phyloP scores from a whole-genome alignment of 768 basidiomycete species.

The Ephemerocybe angulata region DNA sequence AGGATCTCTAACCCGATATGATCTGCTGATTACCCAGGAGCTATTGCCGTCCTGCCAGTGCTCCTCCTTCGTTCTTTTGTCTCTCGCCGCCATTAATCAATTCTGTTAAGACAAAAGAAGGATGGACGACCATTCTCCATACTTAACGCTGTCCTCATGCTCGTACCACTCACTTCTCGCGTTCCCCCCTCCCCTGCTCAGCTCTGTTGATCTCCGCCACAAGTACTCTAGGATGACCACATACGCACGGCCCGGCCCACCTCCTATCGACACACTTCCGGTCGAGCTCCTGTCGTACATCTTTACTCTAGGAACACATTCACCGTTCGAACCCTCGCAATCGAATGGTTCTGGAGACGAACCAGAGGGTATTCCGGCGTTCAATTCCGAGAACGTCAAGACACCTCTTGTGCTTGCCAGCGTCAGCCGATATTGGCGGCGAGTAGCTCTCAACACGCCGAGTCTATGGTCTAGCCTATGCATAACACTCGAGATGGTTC shows the following conservation, averaged over 20 bases:
- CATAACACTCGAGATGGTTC: constrained; percentile 39
- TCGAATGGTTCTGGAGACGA: constrained; percentile 16
- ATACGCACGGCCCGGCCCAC: constrained; percentile 13
- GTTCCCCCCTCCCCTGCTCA: constrained; percentile 11
- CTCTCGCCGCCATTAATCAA: constrained; percentile 25
- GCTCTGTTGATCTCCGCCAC: constrained; percentile 1
- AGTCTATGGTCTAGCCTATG: constrained; percentile 55
- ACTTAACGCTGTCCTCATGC: constrained; percentile 24
- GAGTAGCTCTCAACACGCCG: constrained; percentile 45
- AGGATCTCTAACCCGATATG: constrained; percentile 27
- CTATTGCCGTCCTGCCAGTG: constrained; percentile 9
- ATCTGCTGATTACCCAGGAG: constrained; percentile 25
- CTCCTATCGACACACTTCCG: constrained; percentile 42
- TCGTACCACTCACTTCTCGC: constrained; percentile 13
- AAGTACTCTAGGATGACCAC: constrained; percentile 11
- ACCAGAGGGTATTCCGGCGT: constrained; percentile 23
- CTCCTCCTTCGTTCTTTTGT: constrained; percentile 35
- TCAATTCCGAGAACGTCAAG: constrained; percentile 39
- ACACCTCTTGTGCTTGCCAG: constrained; percentile 44
- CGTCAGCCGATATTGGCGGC: constrained; percentile 52
- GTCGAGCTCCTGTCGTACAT: constrained; percentile 57
- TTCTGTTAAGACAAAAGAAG: constrained; percentile 21
- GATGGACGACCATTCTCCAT: constrained; percentile 16
- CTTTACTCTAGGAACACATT: constrained; percentile 46
- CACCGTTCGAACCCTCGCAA: constrained; percentile 11